Conservation (phyloP, 495 filamentous ascomycete genomes). For the Neurospora sp. region DNA sequence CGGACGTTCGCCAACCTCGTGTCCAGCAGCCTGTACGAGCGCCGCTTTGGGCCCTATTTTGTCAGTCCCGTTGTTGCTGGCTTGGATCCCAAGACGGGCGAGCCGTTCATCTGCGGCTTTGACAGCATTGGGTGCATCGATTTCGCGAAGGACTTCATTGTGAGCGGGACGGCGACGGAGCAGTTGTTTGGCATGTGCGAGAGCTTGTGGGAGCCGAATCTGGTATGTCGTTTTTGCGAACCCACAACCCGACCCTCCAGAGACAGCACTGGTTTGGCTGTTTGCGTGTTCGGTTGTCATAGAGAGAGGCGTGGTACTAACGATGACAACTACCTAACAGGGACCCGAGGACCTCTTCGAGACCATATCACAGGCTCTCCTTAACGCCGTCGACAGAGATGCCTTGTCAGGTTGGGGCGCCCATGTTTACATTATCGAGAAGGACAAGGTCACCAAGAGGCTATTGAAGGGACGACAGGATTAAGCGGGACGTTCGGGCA, state of each 20-base stretch:
- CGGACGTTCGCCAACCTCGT: conserved; percentile 95
- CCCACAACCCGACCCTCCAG: background rate
- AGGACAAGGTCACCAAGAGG: conserved; percentile 98
- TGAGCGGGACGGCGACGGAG: conserved; percentile 88
- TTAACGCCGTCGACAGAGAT: conserved; percentile 93
- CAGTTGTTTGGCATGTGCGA: conserved; percentile 99
- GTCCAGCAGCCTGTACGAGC: conserved; percentile 81
- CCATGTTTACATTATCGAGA: conserved; percentile 98
- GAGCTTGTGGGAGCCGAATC: conserved; percentile 92
- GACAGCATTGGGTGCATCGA: conserved; percentile 99
- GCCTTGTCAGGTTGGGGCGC: conserved; percentile 96
- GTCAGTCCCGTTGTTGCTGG: conserved; percentile 90
- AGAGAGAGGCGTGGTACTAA: background rate
- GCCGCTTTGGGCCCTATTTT: conserved; percentile 91
- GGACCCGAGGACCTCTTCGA: conserved; percentile 92
- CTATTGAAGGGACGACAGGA: conserved; percentile 79
- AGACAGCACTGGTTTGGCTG: background rate
- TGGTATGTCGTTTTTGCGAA: conserved; percentile 46
- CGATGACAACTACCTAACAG: conserved; percentile 28
- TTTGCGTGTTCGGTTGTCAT: background rate
- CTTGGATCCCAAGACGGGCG: conserved; percentile 79
- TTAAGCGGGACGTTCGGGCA: conserved; percentile 21
- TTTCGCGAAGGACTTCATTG: conserved; percentile 98
- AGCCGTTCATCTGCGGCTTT: conserved; percentile 98
- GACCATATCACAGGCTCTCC: conserved; percentile 91